Evolutionary conservation across 2,329 filamentous ascomycete species (phyloP).

Genomic region (Fusarium ambrosium): DNA sequence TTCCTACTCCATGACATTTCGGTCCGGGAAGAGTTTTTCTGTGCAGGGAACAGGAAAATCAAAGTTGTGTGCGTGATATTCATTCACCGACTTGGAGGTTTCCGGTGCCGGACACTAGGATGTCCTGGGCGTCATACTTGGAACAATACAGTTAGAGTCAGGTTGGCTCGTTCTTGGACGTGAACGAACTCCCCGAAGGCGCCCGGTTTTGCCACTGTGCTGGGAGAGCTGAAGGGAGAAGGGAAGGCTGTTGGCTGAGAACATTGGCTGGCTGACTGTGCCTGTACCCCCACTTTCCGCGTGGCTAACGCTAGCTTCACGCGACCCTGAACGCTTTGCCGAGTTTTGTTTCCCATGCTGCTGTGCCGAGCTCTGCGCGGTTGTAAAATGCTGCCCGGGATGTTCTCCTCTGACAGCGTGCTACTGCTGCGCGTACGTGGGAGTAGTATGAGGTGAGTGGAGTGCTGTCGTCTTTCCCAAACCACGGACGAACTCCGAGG

Average conservation of each 20-base stretch:
- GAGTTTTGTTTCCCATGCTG: conserved; percentile 21
- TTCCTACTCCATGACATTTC: neutral
- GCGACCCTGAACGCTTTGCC: conserved; percentile 16
- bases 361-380: neutral
- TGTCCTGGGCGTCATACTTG: conserved; percentile 15
- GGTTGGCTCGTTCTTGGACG: conserved; percentile 1
- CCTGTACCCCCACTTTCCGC: conserved; percentile 28
- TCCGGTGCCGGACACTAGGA: conserved; percentile 14
- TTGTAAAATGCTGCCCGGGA: neutral
- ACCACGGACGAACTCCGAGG: conserved; percentile 20
- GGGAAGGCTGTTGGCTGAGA: neutral
- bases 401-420: neutral
- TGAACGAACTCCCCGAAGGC: conserved; percentile 37
- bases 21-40: neutral
- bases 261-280: neutral
- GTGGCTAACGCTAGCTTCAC: conserved; percentile 5
- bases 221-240: conserved; percentile 7
- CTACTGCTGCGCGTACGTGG: neutral
- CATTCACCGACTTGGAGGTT: conserved; percentile 25
- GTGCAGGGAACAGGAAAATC: neutral
- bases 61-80: conserved; percentile 23
- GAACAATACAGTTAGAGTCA: conserved; percentile 27
- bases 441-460: conserved; percentile 17
- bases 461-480: conserved; percentile 7
- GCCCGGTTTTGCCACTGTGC: conserved; percentile 20